Percentiles rank a stretch among this genome's conserved stretches.
Evolutionary conservation across 2,329 filamentous ascomycete species (phyloP).

Genomic region (Xylaria polymorpha): DNA sequence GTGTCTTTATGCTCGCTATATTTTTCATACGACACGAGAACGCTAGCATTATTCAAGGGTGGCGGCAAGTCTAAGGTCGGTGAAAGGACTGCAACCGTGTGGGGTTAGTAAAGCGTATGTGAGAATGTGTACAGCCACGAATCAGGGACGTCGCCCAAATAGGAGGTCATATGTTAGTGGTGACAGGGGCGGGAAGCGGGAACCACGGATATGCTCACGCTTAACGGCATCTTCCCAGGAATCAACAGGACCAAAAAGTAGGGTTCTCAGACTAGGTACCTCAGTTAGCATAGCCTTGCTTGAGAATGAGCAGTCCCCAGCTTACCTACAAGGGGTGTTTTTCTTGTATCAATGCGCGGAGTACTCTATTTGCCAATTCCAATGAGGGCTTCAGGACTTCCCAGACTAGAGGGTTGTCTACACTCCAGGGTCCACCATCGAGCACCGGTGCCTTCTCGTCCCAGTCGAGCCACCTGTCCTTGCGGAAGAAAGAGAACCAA

Average conservation of each 20-base stretch:
- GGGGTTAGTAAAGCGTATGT: background rate
- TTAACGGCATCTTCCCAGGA: background rate
- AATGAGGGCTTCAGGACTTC: background rate
- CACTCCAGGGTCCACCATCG: constrained; percentile 1
- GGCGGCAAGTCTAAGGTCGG: background rate
- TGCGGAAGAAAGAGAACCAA: constrained; percentile 25
- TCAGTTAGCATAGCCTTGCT: background rate
- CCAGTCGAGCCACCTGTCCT: constrained; percentile 23
- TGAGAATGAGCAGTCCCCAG: background rate
- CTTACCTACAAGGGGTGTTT: constrained; percentile 17
- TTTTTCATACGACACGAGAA: constrained; percentile 1
- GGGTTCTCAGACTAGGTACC: background rate
- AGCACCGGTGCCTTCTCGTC: background rate
- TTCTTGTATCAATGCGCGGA: constrained; percentile 17
- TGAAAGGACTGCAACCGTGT: background rate
- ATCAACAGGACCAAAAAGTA: constrained; percentile 1
- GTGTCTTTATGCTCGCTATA: background rate
- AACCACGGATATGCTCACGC: background rate
- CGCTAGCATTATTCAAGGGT: background rate
- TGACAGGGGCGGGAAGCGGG: background rate
- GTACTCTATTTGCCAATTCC: constrained; percentile 20
- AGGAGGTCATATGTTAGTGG: background rate
- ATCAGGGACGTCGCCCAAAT: background rate
- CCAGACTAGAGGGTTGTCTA: constrained; percentile 26
- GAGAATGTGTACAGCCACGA: background rate